A percentile compares a stretch with the other conserved stretches of the same genome.
phyloP scores from a whole-genome alignment of 257 asterid species.

The Knoxia roxburghii region DNA sequence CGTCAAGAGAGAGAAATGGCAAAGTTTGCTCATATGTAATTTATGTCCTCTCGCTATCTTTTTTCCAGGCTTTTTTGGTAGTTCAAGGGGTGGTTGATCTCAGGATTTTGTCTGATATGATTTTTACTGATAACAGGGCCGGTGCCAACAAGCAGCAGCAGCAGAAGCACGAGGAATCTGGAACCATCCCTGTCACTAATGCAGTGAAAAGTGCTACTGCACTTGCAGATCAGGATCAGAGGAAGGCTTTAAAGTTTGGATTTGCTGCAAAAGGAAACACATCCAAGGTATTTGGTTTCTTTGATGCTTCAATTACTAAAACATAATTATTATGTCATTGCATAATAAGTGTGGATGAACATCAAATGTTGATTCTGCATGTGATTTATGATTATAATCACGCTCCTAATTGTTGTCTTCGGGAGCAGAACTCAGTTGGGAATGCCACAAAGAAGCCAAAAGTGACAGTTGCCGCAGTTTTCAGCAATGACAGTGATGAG shows the following conservation, averaged over 20 bases:
- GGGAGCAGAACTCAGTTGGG: constrained; percentile 40
- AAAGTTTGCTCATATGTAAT: constrained; percentile 76
- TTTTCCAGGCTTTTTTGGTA: background rate
- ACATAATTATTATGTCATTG: too few species aligned
- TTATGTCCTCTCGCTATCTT: background rate
- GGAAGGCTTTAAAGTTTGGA: constrained; percentile 83
- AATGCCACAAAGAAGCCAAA: constrained; percentile 66
- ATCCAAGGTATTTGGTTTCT: constrained; percentile 43
- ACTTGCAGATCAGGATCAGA: constrained; percentile 88
- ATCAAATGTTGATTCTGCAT: background rate
- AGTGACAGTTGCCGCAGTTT: constrained; percentile 64
- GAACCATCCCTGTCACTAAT: constrained; percentile 26
- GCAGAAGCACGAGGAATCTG: constrained; percentile 55
- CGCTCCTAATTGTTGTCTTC: constrained; percentile 9
- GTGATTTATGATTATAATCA: background rate
- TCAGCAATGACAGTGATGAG: constrained; percentile 72
- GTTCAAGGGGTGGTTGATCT: background rate
- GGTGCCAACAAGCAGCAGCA: constrained; percentile 61
- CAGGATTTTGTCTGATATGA: background rate
- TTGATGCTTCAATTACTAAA: too few species aligned
- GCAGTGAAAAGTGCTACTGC: constrained; percentile 55
- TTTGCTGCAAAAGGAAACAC: constrained; percentile 69
- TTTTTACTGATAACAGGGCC: constrained; percentile 51
- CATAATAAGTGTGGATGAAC: background rate
- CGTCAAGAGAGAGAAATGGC: constrained; percentile 94